A percentile compares a stretch with the other conserved stretches of the same genome.
Conservation (phyloP, 2,329 filamentous ascomycete genomes). For the Raffaelea albimanens region DNA sequence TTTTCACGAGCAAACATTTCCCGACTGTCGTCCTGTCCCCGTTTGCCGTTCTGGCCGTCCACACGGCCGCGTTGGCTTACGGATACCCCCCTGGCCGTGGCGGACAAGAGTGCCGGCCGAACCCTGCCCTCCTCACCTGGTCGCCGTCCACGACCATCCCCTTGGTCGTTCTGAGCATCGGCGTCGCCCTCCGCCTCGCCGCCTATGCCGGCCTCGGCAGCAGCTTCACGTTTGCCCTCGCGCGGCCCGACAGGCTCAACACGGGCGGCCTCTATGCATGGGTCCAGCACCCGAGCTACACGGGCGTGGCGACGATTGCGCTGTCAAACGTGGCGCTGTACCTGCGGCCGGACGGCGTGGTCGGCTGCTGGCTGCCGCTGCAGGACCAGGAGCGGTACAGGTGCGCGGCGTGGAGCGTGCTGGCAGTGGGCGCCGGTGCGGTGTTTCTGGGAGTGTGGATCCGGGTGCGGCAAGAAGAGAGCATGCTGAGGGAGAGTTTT, state of each 20-base stretch:
- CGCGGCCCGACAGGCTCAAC: background rate
- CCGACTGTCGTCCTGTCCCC: background rate
- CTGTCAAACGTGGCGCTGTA: background rate
- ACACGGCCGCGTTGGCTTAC: conserved; percentile 1
- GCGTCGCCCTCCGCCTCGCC: conserved; percentile 1
- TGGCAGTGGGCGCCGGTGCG: background rate
- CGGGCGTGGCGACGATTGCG: background rate
- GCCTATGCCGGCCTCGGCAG: conserved; percentile 1
- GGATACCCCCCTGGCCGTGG: background rate
- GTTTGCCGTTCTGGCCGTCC: conserved; percentile 1
- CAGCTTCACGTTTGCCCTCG: conserved; percentile 3
- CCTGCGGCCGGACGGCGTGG: conserved; percentile 1
- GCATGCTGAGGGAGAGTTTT: background rate
- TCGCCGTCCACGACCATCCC: conserved; percentile 2
- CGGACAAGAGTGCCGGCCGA: no score
- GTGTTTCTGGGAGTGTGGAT: background rate
- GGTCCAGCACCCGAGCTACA: conserved; percentile 5
- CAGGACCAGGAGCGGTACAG: background rate
- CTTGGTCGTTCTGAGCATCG: background rate
- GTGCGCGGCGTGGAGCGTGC: background rate
- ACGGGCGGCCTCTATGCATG: conserved; percentile 1
- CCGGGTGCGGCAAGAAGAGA: conserved; percentile 1
- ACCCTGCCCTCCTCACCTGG: conserved; percentile 1
- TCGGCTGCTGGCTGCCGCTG: background rate
- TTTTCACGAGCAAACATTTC: background rate